Percentiles rank a stretch among this genome's conserved stretches.
These are phyloP conservation scores for Tylopilus subfusipes DNA, from an alignment of 768 basidiomycete species.

Conservation along the genomic window DNA sequence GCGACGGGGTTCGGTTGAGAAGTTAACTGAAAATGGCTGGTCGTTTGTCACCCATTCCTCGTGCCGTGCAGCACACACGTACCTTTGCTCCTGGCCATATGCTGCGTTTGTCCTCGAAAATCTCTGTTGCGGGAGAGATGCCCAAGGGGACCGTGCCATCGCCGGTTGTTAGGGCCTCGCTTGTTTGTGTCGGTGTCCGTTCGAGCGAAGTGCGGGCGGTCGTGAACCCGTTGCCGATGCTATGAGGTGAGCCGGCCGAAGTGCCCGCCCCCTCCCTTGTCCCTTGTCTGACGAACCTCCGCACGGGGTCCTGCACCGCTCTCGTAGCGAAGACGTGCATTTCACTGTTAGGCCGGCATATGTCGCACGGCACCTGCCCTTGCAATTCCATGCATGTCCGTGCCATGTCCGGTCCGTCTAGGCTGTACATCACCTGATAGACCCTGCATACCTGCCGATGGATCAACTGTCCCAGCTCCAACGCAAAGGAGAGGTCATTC, in stretches of 20 bases:
- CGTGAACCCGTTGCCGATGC: not conserved
- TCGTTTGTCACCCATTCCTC: not conserved
- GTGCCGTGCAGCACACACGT: not conserved
- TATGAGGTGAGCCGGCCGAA: too few species aligned
- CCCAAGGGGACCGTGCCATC: not conserved
- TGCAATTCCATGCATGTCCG: not conserved
- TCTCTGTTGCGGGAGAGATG: not conserved
- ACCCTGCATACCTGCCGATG: not conserved
- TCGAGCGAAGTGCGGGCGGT: not conserved
- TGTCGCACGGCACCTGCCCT: not conserved
- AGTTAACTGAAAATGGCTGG: not conserved
- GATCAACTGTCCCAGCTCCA: not conserved
- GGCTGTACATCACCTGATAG: not conserved
- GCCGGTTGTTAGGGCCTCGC: not conserved
- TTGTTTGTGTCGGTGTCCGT: not conserved
- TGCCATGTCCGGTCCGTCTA: not conserved
- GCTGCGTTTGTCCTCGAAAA: not conserved
- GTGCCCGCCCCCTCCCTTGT: too few species aligned
- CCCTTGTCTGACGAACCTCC: not conserved
- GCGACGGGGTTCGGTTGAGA: not conserved
- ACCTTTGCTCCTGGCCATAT: not conserved
- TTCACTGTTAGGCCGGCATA: not conserved
- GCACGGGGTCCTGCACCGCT: not conserved
- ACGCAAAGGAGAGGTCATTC: not conserved
- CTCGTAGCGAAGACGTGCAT: not conserved